A percentile compares a stretch with the other conserved stretches of the same genome.
Conservation (phyloP, 257 asterid genomes). For the Parsonsia alboflavescens region DNA sequence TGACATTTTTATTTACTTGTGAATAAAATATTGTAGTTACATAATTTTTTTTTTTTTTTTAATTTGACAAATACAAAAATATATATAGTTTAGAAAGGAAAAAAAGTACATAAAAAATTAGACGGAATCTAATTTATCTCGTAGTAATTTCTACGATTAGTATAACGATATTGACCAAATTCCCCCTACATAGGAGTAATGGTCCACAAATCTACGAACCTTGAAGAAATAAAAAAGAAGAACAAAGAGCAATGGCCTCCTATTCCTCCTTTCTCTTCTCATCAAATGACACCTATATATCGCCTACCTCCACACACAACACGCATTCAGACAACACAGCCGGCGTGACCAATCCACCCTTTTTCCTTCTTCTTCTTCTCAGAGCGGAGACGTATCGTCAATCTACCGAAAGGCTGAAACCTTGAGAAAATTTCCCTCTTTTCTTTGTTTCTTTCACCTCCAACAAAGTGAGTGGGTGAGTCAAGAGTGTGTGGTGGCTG, state of each 20-base stretch:
- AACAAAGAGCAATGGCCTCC: neutral
- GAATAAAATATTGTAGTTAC: no score
- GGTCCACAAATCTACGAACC: neutral
- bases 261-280: neutral
- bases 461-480: neutral
- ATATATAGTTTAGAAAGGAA: no score
- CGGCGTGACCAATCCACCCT: constrained; percentile 6
- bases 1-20: no score
- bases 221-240: neutral
- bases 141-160: no score
- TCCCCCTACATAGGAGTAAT: neutral
- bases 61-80: no score
- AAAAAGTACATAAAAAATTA: no score
- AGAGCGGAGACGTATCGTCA: neutral
- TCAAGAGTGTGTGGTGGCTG: neutral
- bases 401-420: neutral
- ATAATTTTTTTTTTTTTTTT: no score
- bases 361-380: no score
- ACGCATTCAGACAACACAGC: neutral
- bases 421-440: neutral
- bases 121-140: no score
- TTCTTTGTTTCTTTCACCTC: neutral
- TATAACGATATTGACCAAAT: neutral
- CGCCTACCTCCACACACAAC: constrained; percentile 5
- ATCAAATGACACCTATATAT: neutral